Percentiles rank a stretch among this genome's conserved stretches.
Evolutionary conservation across 495 filamentous ascomycete genomes (phyloP).

Genomic region (Aspergillus panamensis): DNA sequence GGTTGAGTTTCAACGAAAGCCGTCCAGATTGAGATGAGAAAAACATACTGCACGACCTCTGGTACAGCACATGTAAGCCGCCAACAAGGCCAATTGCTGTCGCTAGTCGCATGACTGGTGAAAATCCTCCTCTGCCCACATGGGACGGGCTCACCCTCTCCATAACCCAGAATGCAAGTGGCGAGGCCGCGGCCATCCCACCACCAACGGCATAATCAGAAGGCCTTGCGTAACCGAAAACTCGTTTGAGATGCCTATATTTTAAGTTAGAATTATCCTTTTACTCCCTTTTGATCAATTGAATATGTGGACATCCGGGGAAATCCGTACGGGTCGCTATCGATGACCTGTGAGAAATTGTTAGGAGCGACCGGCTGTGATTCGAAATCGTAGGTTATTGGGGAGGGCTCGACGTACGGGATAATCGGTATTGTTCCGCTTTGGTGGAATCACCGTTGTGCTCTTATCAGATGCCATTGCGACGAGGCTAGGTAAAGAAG

Average conservation of each 20-base stretch:
- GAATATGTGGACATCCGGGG: background rate
- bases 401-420: constrained; percentile 55
- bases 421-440: constrained; percentile 70
- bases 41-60: constrained; percentile 62
- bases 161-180: constrained; percentile 68
- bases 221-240: constrained; percentile 77
- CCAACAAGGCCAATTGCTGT: constrained; percentile 66
- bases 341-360: constrained; percentile 70
- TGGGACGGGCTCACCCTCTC: constrained; percentile 79
- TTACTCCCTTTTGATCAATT: background rate
- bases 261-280: constrained; percentile 19
- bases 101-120: constrained; percentile 75
- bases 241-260: constrained; percentile 83
- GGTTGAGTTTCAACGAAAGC: background rate
- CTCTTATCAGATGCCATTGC: constrained; percentile 58
- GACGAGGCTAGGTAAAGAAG: constrained; percentile 17
- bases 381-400: constrained; percentile 8
- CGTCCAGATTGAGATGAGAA: background rate
- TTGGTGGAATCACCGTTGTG: constrained; percentile 67
- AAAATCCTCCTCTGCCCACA: constrained; percentile 74
- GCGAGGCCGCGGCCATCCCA: constrained; percentile 61
- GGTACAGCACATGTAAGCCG: constrained; percentile 77
- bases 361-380: constrained; percentile 24
- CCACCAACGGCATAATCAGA: constrained; percentile 74
- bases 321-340: constrained; percentile 85